Conservation (phyloP, 2,329 filamentous ascomycete species). For the Phyllosticta citribraziliensis region DNA sequence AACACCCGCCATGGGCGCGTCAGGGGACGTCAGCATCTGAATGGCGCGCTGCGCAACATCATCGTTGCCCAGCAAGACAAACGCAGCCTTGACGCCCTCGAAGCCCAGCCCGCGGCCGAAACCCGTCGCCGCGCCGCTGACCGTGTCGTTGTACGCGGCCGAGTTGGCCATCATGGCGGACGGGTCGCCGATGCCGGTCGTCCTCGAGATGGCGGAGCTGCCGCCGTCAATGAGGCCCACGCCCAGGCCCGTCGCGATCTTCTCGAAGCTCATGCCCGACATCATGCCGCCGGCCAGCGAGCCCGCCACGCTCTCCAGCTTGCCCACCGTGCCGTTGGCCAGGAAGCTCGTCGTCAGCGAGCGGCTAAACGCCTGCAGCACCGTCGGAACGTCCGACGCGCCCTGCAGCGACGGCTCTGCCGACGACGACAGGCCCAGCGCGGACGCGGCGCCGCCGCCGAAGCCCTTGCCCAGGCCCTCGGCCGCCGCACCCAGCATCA, state of each 20-base stretch:
- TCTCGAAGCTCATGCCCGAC: not conserved
- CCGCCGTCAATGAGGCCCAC: constrained; percentile 2
- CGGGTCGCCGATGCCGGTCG: not conserved
- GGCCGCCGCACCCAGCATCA: not conserved
- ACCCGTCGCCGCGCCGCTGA: constrained; percentile 1
- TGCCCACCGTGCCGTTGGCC: not conserved
- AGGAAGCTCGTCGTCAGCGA: constrained; percentile 5
- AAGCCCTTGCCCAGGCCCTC: constrained; percentile 2
- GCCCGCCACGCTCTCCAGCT: not conserved
- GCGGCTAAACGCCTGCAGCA: not conserved
- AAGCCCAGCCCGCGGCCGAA: constrained; percentile 1
- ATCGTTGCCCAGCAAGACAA: not conserved
- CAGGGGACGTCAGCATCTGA: not conserved
- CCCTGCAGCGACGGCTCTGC: not conserved
- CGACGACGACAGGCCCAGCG: not conserved
- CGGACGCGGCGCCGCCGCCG: not conserved
- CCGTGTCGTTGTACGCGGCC: constrained; percentile 1
- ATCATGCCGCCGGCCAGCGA: not conserved
- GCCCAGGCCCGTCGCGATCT: not conserved
- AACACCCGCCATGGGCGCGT: not conserved
- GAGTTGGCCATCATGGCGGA: not conserved
- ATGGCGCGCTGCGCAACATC: not conserved
- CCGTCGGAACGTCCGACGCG: not conserved
- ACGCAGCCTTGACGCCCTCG: constrained; percentile 1
- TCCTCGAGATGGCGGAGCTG: not conserved